phyloP scores from a whole-genome alignment of 768 basidiomycete genomes.

The Trametes cubensis region DNA sequence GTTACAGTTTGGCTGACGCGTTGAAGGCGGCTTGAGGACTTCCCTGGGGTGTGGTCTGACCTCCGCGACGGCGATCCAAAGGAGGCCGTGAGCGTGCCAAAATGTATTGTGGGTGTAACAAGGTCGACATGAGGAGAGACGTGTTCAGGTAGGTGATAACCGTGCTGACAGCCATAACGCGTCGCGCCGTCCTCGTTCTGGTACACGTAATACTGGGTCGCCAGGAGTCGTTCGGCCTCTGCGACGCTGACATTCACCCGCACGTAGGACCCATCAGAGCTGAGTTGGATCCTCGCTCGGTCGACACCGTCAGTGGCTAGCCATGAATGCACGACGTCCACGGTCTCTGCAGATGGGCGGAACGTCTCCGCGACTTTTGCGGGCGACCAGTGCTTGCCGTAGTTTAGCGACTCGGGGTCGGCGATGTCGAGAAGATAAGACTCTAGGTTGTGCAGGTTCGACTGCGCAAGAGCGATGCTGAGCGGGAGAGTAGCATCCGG shows the following conservation, averaged over 20 bases:
- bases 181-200: conserved; percentile 51
- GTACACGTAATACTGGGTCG: conserved; percentile 59
- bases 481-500: conserved; percentile 36
- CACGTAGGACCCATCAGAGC: conserved; percentile 48
- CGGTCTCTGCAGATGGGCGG: conserved; percentile 33
- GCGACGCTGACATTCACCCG: conserved; percentile 41
- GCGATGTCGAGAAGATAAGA: conserved; percentile 38
- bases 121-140: conserved; percentile 64
- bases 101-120: conserved; percentile 72
- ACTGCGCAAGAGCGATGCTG: conserved; percentile 41
- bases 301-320: conserved; percentile 33
- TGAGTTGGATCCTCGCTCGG: conserved; percentile 34
- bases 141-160: conserved; percentile 65
- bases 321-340: conserved; percentile 37
- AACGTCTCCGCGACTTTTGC: conserved; percentile 36
- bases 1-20: too few species aligned
- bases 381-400: conserved; percentile 41
- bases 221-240: conserved; percentile 48
- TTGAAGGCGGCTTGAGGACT: too few species aligned
- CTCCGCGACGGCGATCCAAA: too few species aligned
- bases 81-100: conserved; percentile 34
- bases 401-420: conserved; percentile 40
- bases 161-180: conserved; percentile 57
- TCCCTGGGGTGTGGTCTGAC: too few species aligned
- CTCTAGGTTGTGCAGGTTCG: conserved; percentile 36